Conservation (phyloP, 169 alveolate genomes). For the Plasmodium blacklocki region DNA sequence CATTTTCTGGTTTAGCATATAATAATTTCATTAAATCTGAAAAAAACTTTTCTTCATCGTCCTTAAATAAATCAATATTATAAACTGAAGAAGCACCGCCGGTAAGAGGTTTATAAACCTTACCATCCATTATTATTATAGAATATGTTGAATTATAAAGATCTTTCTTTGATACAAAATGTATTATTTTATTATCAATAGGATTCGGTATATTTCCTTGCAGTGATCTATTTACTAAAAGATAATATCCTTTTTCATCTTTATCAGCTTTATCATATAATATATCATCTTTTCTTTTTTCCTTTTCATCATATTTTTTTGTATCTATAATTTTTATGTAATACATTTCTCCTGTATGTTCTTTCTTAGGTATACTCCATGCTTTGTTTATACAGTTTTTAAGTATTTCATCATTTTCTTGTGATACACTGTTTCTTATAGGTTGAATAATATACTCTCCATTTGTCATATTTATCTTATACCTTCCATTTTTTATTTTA, state of each 20-base stretch:
- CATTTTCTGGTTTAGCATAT: slow-evolving; percentile 10
- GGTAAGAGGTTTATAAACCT: not conserved
- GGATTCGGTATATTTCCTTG: not conserved
- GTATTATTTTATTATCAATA: not conserved
- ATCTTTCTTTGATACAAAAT: not conserved
- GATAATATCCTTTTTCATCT: slow-evolving; percentile 4
- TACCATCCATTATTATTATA: not conserved
- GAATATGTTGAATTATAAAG: not conserved
- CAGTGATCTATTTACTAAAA: not conserved
- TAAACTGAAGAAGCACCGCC: not conserved
- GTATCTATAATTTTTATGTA: slow-evolving; percentile 7
- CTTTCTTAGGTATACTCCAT: slow-evolving; percentile 11
- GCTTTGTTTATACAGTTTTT: slow-evolving; percentile 36
- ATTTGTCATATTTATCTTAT: too few relatives aligned
- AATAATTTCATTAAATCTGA: slow-evolving; percentile 11
- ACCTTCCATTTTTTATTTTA: too few relatives aligned
- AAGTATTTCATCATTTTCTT: not conserved
- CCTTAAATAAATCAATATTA: too few relatives aligned
- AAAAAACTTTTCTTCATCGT: slow-evolving; percentile 6
- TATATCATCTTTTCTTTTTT: not conserved
- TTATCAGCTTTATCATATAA: not conserved
- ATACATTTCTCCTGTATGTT: not conserved
- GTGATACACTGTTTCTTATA: too few relatives aligned
- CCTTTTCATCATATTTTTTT: not conserved
- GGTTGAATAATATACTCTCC: too few relatives aligned